These are phyloP conservation scores for Calonectria hawksworthii DNA, from an alignment of 2,329 filamentous ascomycete genomes.

Conservation along the genomic window DNA sequence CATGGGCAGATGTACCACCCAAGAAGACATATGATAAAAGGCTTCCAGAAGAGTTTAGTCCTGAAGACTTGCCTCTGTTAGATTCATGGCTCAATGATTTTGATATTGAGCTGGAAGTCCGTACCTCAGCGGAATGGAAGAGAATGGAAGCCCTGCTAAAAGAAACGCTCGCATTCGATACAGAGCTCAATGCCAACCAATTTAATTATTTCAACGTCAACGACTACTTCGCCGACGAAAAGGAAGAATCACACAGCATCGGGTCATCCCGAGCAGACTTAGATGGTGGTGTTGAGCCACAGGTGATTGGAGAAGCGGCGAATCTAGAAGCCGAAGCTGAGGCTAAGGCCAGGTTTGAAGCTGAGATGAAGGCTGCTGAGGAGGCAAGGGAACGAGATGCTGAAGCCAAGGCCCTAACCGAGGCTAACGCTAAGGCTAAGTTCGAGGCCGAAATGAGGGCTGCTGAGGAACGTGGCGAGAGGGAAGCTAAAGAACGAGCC, in stretches of 20 bases:
- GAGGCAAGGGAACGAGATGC: conserved; percentile 61
- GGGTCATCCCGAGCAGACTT: not conserved
- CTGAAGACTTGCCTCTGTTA: not conserved
- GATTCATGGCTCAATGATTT: not conserved
- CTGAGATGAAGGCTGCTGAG: conserved; percentile 59
- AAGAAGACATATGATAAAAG: not conserved
- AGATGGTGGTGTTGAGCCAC: too few relatives aligned
- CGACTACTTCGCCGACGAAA: not conserved
- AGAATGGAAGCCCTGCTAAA: not conserved
- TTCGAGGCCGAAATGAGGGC: conserved; percentile 61
- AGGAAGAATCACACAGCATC: not conserved
- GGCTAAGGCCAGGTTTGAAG: conserved; percentile 64
- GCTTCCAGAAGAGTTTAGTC: too few relatives aligned
- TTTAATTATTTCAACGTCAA: not conserved
- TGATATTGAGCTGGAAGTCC: not conserved
- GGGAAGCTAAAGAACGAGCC: conserved; percentile 61
- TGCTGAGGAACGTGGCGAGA: conserved; percentile 63
- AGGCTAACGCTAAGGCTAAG: conserved; percentile 62
- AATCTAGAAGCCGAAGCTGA: conserved; percentile 58
- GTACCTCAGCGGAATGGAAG: not conserved
- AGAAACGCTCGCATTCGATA: not conserved
- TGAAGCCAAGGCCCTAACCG: conserved; percentile 58
- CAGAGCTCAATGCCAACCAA: not conserved
- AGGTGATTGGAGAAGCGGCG: too few relatives aligned
- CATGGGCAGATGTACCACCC: conserved; percentile 1